Evolutionary conservation across 2,329 filamentous ascomycete species (phyloP).

Genomic region (Cylindrodendrum hubeiense): DNA sequence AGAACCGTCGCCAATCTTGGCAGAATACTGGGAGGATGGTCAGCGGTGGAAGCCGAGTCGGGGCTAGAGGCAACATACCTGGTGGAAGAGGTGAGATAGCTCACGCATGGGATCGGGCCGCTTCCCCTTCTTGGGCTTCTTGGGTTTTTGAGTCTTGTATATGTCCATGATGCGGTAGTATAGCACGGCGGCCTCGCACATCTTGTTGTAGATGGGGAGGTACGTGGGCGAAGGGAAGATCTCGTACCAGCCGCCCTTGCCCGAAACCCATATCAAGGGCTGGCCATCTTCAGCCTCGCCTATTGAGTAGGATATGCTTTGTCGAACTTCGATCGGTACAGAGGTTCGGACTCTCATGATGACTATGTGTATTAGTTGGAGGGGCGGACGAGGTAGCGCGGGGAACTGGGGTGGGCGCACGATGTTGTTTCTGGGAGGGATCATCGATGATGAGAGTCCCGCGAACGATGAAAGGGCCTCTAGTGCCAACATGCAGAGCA

Average conservation of each 20-base stretch:
- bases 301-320: conserved; percentile 64
- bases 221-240: conserved; percentile 72
- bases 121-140: conserved; percentile 44
- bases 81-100: conserved; percentile 48
- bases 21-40: conserved; percentile 57
- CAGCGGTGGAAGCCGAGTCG: conserved; percentile 1
- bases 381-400: background rate
- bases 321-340: conserved; percentile 65
- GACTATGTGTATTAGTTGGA: conserved; percentile 43
- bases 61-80: conserved; percentile 36
- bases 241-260: conserved; percentile 75
- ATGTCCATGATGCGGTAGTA: conserved; percentile 73
- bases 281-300: conserved; percentile 62
- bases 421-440: conserved; percentile 47
- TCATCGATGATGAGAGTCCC: conserved; percentile 69
- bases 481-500: conserved; percentile 69
- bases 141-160: conserved; percentile 56
- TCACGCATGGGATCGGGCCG: conserved; percentile 47
- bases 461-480: conserved; percentile 71
- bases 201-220: conserved; percentile 65
- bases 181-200: conserved; percentile 72
- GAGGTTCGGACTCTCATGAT: conserved; percentile 48
- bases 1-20: conserved; percentile 64
- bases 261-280: conserved; percentile 72
- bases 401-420: conserved; percentile 47